Percentiles rank a stretch among this genome's conserved stretches.
Evolutionary conservation across 176 grass and related monocot species (phyloP).

Genomic region (Ampelocalamus luodianensis): DNA sequence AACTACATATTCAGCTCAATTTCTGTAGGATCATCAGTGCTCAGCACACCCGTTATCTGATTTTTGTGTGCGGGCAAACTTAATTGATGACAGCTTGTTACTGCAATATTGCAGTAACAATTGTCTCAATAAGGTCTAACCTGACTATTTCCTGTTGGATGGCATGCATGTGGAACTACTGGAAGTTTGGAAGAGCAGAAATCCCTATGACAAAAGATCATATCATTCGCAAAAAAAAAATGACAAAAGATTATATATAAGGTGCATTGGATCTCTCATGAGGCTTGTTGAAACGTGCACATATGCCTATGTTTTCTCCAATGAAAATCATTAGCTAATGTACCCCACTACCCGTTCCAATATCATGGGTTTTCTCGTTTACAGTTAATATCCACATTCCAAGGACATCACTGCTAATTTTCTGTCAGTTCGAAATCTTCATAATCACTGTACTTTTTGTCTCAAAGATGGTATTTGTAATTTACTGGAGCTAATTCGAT

Average conservation of each 20-base stretch:
- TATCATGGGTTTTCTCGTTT: not conserved
- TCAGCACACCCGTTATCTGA: not conserved
- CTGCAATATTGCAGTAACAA: not conserved
- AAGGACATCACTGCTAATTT: not conserved
- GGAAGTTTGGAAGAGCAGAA: not conserved
- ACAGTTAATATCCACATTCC: not conserved
- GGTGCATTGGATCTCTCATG: not conserved
- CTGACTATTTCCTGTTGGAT: not conserved
- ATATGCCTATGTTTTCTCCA: not conserved
- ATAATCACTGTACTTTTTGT: not conserved
- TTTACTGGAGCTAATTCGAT: constrained; percentile 2
- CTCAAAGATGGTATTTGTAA: not conserved
- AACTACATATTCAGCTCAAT: not conserved
- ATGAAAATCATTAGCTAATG: not conserved
- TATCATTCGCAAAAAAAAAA: not conserved
- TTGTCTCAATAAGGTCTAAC: not conserved
- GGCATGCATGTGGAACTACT: not conserved
- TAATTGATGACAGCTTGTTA: not conserved
- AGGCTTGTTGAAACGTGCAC: not conserved
- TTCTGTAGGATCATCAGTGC: not conserved
- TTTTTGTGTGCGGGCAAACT: not conserved
- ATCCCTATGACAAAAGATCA: not conserved
- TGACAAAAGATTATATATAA: not conserved
- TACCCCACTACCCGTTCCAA: not conserved
- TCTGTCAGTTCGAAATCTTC: not conserved